Evolutionary conservation across 176 grass and related monocot species (phyloP).

Genomic region (Puccinellia tenuiflora): DNA sequence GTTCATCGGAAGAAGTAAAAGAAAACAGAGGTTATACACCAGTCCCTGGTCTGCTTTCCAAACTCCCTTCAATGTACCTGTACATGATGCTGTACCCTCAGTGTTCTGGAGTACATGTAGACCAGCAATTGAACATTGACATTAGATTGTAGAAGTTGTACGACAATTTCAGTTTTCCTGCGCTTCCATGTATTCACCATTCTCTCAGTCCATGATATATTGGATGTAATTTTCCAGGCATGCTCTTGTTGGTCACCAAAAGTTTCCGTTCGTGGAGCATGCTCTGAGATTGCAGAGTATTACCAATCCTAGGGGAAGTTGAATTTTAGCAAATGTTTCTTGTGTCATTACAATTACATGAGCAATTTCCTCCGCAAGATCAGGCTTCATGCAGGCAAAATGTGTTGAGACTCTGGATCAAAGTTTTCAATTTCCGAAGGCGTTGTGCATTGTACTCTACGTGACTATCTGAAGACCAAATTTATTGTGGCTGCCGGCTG

Average conservation of each 20-base stretch:
- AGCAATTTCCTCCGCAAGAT: neutral
- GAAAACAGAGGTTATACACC: conserved; percentile 21
- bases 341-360: neutral
- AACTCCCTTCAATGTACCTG: conserved; percentile 26
- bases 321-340: neutral
- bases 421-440: neutral
- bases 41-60: conserved; percentile 24
- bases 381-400: neutral
- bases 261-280: neutral
- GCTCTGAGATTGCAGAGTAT: neutral
- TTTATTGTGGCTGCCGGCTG: neutral
- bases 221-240: conserved; percentile 15
- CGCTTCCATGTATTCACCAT: neutral
- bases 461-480: neutral
- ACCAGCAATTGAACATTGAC: conserved; percentile 35
- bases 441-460: neutral
- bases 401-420: neutral
- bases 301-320: neutral
- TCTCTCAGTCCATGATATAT: neutral
- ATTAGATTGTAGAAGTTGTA: conserved; percentile 55
- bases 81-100: conserved; percentile 40
- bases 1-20: conserved; percentile 11
- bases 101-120: conserved; percentile 14
- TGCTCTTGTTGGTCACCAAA: neutral
- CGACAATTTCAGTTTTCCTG: conserved; percentile 31